These are phyloP conservation scores for Dothideomycetidae sp. DNA, from an alignment of 2,329 filamentous ascomycete species.

Conservation along the genomic window DNA sequence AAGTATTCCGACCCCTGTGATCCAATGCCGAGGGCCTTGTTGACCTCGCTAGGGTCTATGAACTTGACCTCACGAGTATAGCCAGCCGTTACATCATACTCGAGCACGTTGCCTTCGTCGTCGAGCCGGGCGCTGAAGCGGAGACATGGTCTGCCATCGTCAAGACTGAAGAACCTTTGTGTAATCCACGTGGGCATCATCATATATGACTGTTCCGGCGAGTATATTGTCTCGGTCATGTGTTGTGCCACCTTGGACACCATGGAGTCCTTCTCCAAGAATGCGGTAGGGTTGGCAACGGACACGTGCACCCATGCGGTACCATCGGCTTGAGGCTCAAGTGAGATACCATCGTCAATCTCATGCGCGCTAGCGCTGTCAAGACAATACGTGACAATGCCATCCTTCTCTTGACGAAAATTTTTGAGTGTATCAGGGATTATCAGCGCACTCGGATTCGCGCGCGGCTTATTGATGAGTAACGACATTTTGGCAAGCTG, in stretches of 20 bases:
- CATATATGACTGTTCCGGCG: slow-evolving; percentile 41
- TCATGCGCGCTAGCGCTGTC: slow-evolving; percentile 52
- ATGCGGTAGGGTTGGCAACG: slow-evolving; percentile 63
- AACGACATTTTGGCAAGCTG: slow-evolving; percentile 20
- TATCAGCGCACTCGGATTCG: not conserved
- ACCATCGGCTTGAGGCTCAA: slow-evolving; percentile 36
- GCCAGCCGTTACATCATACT: slow-evolving; percentile 40
- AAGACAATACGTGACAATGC: slow-evolving; percentile 56
- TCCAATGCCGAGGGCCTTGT: slow-evolving; percentile 9
- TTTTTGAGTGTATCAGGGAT: slow-evolving; percentile 39
- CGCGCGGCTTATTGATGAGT: not conserved
- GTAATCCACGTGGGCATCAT: slow-evolving; percentile 41
- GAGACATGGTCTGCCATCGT: slow-evolving; percentile 38
- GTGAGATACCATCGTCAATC: slow-evolving; percentile 66
- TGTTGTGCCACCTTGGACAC: slow-evolving; percentile 48
- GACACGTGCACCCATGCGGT: slow-evolving; percentile 67
- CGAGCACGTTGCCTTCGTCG: slow-evolving; percentile 36
- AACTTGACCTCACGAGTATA: slow-evolving; percentile 40
- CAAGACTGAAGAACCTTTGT: slow-evolving; percentile 40
- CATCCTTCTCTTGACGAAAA: slow-evolving; percentile 44
- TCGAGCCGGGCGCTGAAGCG: slow-evolving; percentile 47
- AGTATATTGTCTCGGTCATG: slow-evolving; percentile 41
- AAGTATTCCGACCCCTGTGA: slow-evolving; percentile 12
- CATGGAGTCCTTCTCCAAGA: slow-evolving; percentile 44
- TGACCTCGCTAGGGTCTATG: slow-evolving; percentile 33